Conservation (phyloP, 208 protist species). For the Trichomonas gallinae region DNA sequence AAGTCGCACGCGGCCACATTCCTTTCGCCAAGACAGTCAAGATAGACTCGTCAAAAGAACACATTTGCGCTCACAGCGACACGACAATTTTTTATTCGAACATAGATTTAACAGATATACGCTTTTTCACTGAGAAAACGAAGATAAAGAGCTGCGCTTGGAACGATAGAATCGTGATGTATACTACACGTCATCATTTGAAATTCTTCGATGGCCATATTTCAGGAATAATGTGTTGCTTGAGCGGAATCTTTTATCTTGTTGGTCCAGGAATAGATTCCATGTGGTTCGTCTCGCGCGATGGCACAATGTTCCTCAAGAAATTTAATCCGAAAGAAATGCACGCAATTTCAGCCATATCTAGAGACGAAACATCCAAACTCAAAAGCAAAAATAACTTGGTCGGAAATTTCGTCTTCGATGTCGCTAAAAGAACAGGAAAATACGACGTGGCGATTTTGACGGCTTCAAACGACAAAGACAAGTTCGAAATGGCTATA, state of each 20-base stretch:
- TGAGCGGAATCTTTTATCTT: background rate
- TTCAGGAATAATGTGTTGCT: background rate
- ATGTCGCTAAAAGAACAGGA: conserved; percentile 85
- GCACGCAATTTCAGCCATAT: conserved; percentile 58
- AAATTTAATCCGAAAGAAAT: conserved; percentile 59
- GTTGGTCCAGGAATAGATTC: conserved; percentile 46
- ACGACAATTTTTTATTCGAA: background rate
- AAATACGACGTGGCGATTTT: conserved; percentile 73
- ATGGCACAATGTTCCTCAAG: conserved; percentile 58
- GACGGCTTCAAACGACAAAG: conserved; percentile 82
- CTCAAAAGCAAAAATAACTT: no score
- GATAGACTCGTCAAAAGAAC: background rate
- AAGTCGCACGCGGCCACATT: background rate
- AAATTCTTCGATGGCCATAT: background rate
- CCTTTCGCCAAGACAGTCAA: background rate
- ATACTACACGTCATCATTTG: background rate
- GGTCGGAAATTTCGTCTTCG: conserved; percentile 80
- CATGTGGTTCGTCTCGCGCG: conserved; percentile 70
- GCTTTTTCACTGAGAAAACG: background rate
- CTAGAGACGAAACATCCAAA: background rate
- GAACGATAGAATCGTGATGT: background rate
- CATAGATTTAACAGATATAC: background rate
- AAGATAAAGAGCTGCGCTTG: background rate
- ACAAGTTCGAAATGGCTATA: conserved; percentile 88
- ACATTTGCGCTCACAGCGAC: background rate